Evolutionary conservation across 768 basidiomycete genomes (phyloP), one percentile per base, ranked within the genome.

Genomic region (Russula compacta): DNA sequence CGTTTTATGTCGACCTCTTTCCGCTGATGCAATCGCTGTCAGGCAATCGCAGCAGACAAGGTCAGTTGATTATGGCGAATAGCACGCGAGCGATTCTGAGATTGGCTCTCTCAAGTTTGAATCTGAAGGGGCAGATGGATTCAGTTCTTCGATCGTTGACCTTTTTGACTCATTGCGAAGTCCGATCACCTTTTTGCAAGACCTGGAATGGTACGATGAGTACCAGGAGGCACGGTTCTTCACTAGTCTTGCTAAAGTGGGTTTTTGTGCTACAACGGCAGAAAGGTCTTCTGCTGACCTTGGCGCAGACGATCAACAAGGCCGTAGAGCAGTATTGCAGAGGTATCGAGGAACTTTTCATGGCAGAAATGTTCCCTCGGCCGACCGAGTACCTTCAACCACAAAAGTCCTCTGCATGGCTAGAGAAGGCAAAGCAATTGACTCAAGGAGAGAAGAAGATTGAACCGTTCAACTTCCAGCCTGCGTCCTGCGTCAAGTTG

Each of bases 71-170:
- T 21, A 17, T n/a, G 11, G 29, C 17, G 46, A 49, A 50, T n/a
- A 32, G 7, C 14, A 32, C 29, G 21, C 24, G 40, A 36, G 10
- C 32, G 2, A 46, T 53, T 12, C 51, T 60, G 33, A 64, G 21
- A 38, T 40, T 6, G 14, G 10, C 24, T 8, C 7, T 40, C 47
- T 39, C 33, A 64, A 89, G 86, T 92, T 91, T 66, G 80, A 93
- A 77, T 79, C 91, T 58, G 81, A 93, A 74, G 81, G 89, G 62
- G 61, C 77, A 11, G 84, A 90, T 72, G 89, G 89, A 0, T 91
- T 95, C 68, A 95, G 92, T 67, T 94, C 95, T n/a, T 98, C 95
- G 0, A 95, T 99, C 57, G 86, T 94, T 24, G 97, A 99, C 73
- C 79, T 99, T 1, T 98, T 98, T 69, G 93, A 93, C 64, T 97